A percentile compares a stretch with the other conserved stretches of the same genome.
phyloP scores from a whole-genome alignment of 2,329 filamentous ascomycete genomes.

The Arthroderma sp. region DNA sequence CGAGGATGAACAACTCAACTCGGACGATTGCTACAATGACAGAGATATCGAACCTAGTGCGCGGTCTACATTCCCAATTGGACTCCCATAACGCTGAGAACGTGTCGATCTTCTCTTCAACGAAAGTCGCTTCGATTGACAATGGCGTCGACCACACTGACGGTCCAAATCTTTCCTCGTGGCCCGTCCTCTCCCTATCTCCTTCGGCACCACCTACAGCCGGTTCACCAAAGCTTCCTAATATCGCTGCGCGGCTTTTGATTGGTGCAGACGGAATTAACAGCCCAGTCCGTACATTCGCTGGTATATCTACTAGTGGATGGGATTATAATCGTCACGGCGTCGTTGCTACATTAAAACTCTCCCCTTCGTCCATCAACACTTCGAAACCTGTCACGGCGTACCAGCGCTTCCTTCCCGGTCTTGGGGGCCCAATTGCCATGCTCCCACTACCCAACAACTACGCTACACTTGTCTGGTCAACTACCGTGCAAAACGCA shows the following conservation, averaged over 20 bases:
- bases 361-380: constrained; percentile 39
- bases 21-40: constrained; percentile 86
- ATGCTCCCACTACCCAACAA: constrained; percentile 80
- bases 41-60: constrained; percentile 82
- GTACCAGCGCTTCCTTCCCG: constrained; percentile 89
- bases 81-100: constrained; percentile 47
- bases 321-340: constrained; percentile 92
- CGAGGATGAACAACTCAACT: constrained; percentile 33
- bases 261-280: constrained; percentile 92
- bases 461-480: constrained; percentile 82
- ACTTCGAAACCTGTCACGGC: constrained; percentile 50
- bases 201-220: constrained; percentile 29
- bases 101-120: constrained; percentile 60
- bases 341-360: constrained; percentile 73
- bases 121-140: constrained; percentile 65
- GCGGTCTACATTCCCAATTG: constrained; percentile 59
- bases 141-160: constrained; percentile 56
- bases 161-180: constrained; percentile 64
- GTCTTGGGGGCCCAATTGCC: constrained; percentile 64
- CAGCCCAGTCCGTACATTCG: constrained; percentile 81
- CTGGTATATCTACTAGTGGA: constrained; percentile 68
- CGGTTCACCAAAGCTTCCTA: constrained; percentile 29
- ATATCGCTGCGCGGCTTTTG: constrained; percentile 67
- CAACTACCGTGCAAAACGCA: constrained; percentile 70
- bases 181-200: constrained; percentile 70